Percentiles rank a stretch among this genome's conserved stretches.
Evolutionary conservation across 176 grass and related monocot species (phyloP).

Genomic region (Aechmea fasciata): DNA sequence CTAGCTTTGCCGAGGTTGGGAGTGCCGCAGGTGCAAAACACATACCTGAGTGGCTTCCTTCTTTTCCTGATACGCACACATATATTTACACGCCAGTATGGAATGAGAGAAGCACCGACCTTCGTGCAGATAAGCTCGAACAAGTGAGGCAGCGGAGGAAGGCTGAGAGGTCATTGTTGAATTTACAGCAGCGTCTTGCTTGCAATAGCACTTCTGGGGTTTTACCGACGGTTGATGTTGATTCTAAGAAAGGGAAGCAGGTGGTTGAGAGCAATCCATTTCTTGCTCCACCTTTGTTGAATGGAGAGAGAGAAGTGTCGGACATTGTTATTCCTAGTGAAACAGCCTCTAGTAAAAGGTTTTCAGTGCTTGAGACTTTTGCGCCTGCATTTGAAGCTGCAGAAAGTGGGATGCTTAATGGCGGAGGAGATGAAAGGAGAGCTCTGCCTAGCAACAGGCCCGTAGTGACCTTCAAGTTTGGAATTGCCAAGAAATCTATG

Average conservation of each 20-base stretch:
- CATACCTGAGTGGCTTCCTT: constrained; percentile 63
- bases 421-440: constrained; percentile 23
- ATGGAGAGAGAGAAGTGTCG: constrained; percentile 41
- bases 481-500: no score
- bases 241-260: constrained; percentile 45
- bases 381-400: constrained; percentile 52
- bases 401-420: constrained; percentile 31
- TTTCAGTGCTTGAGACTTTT: constrained; percentile 65
- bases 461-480: constrained; percentile 9
- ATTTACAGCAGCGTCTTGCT: constrained; percentile 56
- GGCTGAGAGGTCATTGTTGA: constrained; percentile 71
- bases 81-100: constrained; percentile 43
- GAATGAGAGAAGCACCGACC: constrained; percentile 34
- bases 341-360: constrained; percentile 15
- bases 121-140: constrained; percentile 43
- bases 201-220: constrained; percentile 32
- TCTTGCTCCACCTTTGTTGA: constrained; percentile 41
- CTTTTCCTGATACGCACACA: constrained; percentile 57
- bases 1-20: constrained; percentile 26
- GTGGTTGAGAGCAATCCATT: constrained; percentile 47
- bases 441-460: constrained; percentile 52
- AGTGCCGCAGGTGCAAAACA: constrained; percentile 40
- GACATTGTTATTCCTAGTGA: constrained; percentile 35
- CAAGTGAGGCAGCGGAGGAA: constrained; percentile 50
- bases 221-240: constrained; percentile 8